phyloP scores from a whole-genome alignment of 2,329 filamentous ascomycete species.

The Thermomyces lanuginosus region DNA sequence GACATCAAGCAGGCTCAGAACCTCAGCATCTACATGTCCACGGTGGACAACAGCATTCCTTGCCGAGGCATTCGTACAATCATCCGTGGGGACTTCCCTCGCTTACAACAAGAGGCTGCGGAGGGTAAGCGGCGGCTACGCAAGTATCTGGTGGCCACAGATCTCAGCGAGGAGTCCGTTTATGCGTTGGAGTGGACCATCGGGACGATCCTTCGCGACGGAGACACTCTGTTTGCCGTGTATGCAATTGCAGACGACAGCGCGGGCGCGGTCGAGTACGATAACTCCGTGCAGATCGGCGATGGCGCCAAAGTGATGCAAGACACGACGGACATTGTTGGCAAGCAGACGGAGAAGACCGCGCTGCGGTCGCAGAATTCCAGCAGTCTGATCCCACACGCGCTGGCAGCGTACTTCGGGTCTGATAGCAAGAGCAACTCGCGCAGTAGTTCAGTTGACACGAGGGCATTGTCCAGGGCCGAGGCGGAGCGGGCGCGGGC shows the following conservation, averaged over 20 bases:
- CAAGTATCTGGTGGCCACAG: slow-evolving; percentile 90
- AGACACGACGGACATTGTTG: slow-evolving; percentile 58
- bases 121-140: slow-evolving; percentile 63
- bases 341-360: slow-evolving; percentile 40
- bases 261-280: slow-evolving; percentile 19
- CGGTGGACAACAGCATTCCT: slow-evolving; percentile 54
- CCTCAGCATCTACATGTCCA: slow-evolving; percentile 63
- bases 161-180: slow-evolving; percentile 82
- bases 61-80: slow-evolving; percentile 79
- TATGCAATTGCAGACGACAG: slow-evolving; percentile 84
- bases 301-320: slow-evolving; percentile 60
- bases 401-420: slow-evolving; percentile 19
- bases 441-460: slow-evolving; percentile 30
- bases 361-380: slow-evolving; percentile 24
- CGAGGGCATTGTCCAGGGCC: slow-evolving; percentile 39
- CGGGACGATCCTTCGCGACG: slow-evolving; percentile 81
- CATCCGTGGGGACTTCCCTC: slow-evolving; percentile 66
- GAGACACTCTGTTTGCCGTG: slow-evolving; percentile 82
- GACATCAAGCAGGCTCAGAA: slow-evolving; percentile 82
- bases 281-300: slow-evolving; percentile 39
- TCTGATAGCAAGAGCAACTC: slow-evolving; percentile 18
- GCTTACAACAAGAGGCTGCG: slow-evolving; percentile 58
- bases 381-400: slow-evolving; percentile 15
- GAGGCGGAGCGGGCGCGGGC: slow-evolving; percentile 70
- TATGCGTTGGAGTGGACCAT: slow-evolving; percentile 97